phyloP scores from a whole-genome alignment of 2,329 filamentous ascomycete genomes.

The Sarocladiaceae sp. region DNA sequence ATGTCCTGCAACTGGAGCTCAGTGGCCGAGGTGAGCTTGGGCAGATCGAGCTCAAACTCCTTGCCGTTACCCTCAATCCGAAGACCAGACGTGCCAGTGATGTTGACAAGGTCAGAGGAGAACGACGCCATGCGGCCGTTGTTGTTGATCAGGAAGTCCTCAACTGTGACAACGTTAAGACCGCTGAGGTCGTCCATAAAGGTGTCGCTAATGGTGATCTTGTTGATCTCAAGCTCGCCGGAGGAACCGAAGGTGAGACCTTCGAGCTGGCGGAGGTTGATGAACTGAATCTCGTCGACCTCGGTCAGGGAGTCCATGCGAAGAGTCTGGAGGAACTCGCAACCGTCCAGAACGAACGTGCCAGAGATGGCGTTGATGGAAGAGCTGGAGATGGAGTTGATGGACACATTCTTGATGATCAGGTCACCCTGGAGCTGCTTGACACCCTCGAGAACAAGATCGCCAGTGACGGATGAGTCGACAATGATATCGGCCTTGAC shows the following conservation, averaged over 20 bases:
- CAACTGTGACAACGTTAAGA: conserved; percentile 72
- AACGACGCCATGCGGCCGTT: conserved; percentile 76
- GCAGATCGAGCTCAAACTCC: conserved; percentile 66
- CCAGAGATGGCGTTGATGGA: conserved; percentile 63
- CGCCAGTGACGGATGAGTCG: conserved; percentile 47
- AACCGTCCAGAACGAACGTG: conserved; percentile 63
- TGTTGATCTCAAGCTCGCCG: conserved; percentile 61
- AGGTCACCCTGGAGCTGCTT: conserved; percentile 54
- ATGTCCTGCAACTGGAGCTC: conserved; percentile 65
- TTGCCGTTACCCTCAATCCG: conserved; percentile 78
- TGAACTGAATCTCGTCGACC: conserved; percentile 66
- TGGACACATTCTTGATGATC: conserved; percentile 54
- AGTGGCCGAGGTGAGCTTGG: conserved; percentile 63
- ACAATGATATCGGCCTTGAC: conserved; percentile 67
- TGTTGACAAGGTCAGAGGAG: conserved; percentile 72
- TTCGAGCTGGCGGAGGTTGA: conserved; percentile 59
- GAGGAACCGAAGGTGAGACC: conserved; percentile 43
- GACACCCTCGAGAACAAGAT: conserved; percentile 59
- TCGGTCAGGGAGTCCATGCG: conserved; percentile 60
- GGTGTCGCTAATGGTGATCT: conserved; percentile 80
- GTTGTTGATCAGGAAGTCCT: conserved; percentile 80
- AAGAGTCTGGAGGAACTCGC: conserved; percentile 66
- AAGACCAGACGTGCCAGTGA: conserved; percentile 56
- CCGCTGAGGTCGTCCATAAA: conserved; percentile 73
- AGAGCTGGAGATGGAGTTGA: conserved; percentile 54